Evolutionary conservation across 371 early-diverging fungal species (phyloP), one percentile per base, ranked within the genome.

Genomic region (Circinella umbellata): DNA sequence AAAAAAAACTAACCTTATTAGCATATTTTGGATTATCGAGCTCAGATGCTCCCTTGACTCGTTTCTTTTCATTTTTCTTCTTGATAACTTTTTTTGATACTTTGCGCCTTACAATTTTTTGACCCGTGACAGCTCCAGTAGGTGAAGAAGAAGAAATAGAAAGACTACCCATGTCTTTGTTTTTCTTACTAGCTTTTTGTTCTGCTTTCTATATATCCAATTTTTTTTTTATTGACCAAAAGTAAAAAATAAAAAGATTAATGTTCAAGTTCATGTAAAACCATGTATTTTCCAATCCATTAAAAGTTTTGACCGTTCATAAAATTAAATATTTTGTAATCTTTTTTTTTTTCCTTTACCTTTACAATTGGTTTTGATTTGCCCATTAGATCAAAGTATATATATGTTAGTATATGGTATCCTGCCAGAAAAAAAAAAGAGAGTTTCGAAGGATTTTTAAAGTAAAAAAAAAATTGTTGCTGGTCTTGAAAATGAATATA

Each of bases 11-110:
- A 42, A 64, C 65, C 34, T 34, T 64, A 37, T 46, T 47, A 6
- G 65, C 65, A 64, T 36, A 64, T 37, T 64, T 64, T 35, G 65
- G 65, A 36, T 66, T 66, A 20, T 66, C 59, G 13, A 57, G 59
- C 59, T 66, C 67, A 36, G 67, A 66, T n/a, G n/a, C 54, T 38
- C 67, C 67, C 15, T 66, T 66, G 8, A n/a, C 59, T 6, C 59
- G 59, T 14, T 36, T 17, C 34, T 66, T 66, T 20, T 66, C 17
- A 17, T 66, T 46, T 34, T 36, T 38, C 65, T 64, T 36, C 34
- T 34, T 57, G 1, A 17, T 11, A 6, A 57, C 14, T 34, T 57
- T 57, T 27, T 57, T 57, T 34, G 57, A 10, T 27, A 27, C 27
- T 27, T 27, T 27, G 27, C 27, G 27, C 27, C 27, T 27, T 27